A percentile compares a stretch with the other conserved stretches of the same genome.
Evolutionary conservation across 2,329 filamentous ascomycete genomes (phyloP).

Genomic region (Aspergillus neotritici): DNA sequence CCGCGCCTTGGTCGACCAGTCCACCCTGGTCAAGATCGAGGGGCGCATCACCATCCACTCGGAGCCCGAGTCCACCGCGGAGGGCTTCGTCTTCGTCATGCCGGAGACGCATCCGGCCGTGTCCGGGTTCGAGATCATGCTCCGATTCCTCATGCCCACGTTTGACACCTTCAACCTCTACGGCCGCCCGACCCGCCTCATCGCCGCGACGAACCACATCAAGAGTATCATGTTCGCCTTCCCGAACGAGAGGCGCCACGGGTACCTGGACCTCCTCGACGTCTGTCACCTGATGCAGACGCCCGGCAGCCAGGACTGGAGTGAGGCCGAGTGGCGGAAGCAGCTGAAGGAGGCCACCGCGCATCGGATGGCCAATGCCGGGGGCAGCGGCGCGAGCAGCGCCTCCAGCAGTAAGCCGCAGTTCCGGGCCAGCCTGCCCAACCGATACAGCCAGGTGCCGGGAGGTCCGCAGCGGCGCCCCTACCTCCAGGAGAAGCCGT

Average conservation of each 20-base stretch:
- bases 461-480: conserved; percentile 22
- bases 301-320: conserved; percentile 70
- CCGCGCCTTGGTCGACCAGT: conserved; percentile 88
- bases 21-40: conserved; percentile 89
- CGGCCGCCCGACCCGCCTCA: conserved; percentile 76
- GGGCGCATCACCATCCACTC: conserved; percentile 84
- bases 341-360: conserved; percentile 83
- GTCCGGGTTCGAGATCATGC: conserved; percentile 89
- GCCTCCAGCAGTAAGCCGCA: conserved; percentile 52
- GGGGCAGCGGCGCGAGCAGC: conserved; percentile 44
- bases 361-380: conserved; percentile 30
- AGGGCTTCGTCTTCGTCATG: conserved; percentile 98
- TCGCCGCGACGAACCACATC: conserved; percentile 80
- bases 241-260: conserved; percentile 80
- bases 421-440: conserved; percentile 35
- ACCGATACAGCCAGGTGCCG: conserved; percentile 32
- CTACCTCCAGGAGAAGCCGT: conserved; percentile 18
- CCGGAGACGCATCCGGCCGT: conserved; percentile 89
- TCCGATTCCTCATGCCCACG: conserved; percentile 85
- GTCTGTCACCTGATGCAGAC: conserved; percentile 73
- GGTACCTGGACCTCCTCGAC: conserved; percentile 84
- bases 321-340: conserved; percentile 82
- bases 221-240: conserved; percentile 97
- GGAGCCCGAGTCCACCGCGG: conserved; percentile 67
- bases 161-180: conserved; percentile 92